A percentile compares a stretch with the other conserved stretches of the same genome.
phyloP scores from a whole-genome alignment of 2,329 filamentous ascomycete genomes.

The Aspergillus quadricinctus region DNA sequence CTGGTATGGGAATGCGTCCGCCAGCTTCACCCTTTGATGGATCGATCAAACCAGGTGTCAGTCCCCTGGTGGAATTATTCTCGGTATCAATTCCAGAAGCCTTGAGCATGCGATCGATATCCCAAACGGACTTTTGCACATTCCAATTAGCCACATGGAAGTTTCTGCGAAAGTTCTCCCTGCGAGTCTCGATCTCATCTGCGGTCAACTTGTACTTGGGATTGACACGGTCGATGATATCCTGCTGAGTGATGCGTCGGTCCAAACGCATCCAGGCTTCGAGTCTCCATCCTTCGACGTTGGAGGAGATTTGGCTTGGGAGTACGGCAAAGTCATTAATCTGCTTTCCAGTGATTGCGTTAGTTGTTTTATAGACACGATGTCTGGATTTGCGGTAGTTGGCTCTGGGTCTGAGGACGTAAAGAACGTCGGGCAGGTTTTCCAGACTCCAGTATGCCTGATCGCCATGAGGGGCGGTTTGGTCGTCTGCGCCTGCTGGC shows the following conservation, averaged over 20 bases:
- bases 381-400: not conserved
- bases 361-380: conserved; percentile 7
- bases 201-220: conserved; percentile 4
- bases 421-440: conserved; percentile 25
- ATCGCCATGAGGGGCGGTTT: conserved; percentile 7
- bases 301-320: conserved; percentile 16
- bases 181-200: conserved; percentile 7
- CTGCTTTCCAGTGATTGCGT: conserved; percentile 11
- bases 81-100: conserved; percentile 4
- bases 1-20: conserved; percentile 9
- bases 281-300: conserved; percentile 20
- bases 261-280: conserved; percentile 25
- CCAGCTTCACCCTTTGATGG: conserved; percentile 12
- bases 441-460: conserved; percentile 21
- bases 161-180: conserved; percentile 7
- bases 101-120: conserved; percentile 1
- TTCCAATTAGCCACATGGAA: conserved; percentile 14
- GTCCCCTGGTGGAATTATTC: conserved; percentile 13
- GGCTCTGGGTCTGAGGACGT: conserved; percentile 13
- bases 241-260: conserved; percentile 15
- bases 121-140: conserved; percentile 5
- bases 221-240: conserved; percentile 22
- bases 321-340: conserved; percentile 11
- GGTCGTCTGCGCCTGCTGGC: conserved; percentile 1
- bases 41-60: conserved; percentile 14